These are phyloP conservation scores for Xylaria sp. DNA, from an alignment of 2,329 filamentous ascomycete species.

Conservation along the genomic window DNA sequence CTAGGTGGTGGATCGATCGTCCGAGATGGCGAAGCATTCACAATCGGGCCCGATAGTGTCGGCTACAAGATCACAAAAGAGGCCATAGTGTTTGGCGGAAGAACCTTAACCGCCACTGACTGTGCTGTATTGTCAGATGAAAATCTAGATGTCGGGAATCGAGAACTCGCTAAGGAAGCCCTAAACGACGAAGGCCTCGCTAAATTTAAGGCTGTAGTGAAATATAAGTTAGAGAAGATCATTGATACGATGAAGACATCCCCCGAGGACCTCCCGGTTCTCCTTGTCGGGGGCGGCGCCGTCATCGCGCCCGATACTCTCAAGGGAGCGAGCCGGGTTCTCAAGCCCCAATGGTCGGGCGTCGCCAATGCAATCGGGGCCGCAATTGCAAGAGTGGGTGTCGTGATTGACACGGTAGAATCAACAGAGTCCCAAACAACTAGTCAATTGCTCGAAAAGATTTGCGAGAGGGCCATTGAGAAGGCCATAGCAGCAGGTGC, in stretches of 20 bases:
- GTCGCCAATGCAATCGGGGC: slow-evolving; percentile 75
- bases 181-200: slow-evolving; percentile 44
- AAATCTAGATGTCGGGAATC: slow-evolving; percentile 56
- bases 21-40: slow-evolving; percentile 54
- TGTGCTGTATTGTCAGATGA: slow-evolving; percentile 54
- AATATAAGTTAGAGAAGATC: slow-evolving; percentile 48
- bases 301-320: slow-evolving; percentile 67
- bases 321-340: slow-evolving; percentile 64
- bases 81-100: slow-evolving; percentile 67
- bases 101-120: slow-evolving; percentile 69
- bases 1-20: slow-evolving; percentile 69
- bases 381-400: slow-evolving; percentile 69
- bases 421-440: slow-evolving; percentile 58
- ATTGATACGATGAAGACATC: slow-evolving; percentile 73
- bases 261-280: slow-evolving; percentile 66
- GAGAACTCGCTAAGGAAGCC: slow-evolving; percentile 41
- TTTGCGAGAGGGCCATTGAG: slow-evolving; percentile 56
- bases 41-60: slow-evolving; percentile 71
- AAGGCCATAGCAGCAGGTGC: slow-evolving; percentile 60
- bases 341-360: slow-evolving; percentile 66
- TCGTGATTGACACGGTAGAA: slow-evolving; percentile 63
- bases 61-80: slow-evolving; percentile 67
- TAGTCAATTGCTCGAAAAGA: slow-evolving; percentile 53
- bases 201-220: slow-evolving; percentile 44
- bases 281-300: slow-evolving; percentile 73